These are phyloP conservation scores for Penicillium italicum DNA, from an alignment of 2,329 filamentous ascomycete species.

Conservation along the genomic window DNA sequence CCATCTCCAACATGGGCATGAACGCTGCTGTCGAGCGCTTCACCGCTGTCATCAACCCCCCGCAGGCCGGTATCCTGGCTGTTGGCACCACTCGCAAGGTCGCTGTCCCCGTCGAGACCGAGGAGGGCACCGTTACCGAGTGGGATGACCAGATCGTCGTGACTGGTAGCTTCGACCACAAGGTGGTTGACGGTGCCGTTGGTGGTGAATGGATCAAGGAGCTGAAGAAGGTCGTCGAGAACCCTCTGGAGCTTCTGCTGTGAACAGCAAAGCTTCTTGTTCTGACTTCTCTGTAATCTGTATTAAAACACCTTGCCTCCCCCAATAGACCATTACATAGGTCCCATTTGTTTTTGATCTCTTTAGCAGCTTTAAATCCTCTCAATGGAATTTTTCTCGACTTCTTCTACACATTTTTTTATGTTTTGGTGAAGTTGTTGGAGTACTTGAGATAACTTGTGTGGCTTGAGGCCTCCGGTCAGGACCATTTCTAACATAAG, in stretches of 20 bases:
- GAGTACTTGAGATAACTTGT: conserved; percentile 6
- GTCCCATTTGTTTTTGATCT: conserved; percentile 28
- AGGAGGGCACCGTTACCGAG: conserved; percentile 75
- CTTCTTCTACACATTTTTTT: not conserved
- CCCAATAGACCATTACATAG: conserved; percentile 26
- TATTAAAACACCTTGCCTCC: conserved; percentile 34
- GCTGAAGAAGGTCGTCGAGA: conserved; percentile 96
- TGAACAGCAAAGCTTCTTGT: conserved; percentile 47
- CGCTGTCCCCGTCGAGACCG: conserved; percentile 76
- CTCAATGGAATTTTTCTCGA: conserved; percentile 28
- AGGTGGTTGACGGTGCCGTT: conserved; percentile 93
- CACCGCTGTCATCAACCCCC: conserved; percentile 98
- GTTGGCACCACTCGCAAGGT: conserved; percentile 96
- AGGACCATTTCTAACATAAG: not conserved
- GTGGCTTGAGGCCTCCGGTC: conserved; percentile 5
- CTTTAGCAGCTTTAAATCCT: conserved; percentile 32
- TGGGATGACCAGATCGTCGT: conserved; percentile 98
- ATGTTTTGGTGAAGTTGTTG: not conserved
- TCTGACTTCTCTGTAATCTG: conserved; percentile 30
- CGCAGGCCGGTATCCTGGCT: conserved; percentile 90
- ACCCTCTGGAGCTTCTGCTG: conserved; percentile 89
- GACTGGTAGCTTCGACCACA: conserved; percentile 97
- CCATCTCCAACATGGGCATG: conserved; percentile 99
- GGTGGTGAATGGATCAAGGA: conserved; percentile 96
- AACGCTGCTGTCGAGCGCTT: conserved; percentile 94